Evolutionary conservation across 2,329 filamentous ascomycete genomes (phyloP), one percentile per base, ranked within the genome.

Genomic region (Claviceps fusiformis): DNA sequence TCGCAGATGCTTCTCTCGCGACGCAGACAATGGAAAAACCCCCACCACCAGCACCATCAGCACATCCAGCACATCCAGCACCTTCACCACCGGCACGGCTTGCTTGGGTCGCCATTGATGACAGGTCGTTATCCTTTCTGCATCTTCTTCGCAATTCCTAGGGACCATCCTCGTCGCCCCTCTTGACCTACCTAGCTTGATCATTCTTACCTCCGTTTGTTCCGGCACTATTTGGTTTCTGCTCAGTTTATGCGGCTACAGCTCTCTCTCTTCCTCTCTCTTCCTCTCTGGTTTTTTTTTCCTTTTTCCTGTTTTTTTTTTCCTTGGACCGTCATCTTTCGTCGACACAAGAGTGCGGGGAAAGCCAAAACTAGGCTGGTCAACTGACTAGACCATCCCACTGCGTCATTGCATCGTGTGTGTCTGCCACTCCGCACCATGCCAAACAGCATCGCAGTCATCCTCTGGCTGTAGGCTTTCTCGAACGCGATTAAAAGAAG

Each of bases 381-480:
- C 47, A 54, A 54, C 51, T 54, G 56, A 52, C 50, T 43, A 41
- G n/a, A 15, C 33, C 48, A n/a, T 35, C 29, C 43, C 46, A n/a
- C 50, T 50, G 46, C 54, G 33, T 52, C 37, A 33, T 35, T 31
- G 31, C 53, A 46, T 54, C 56, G 29, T 50, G 24, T 10, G 31
- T 19, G 46, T 48, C 17, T 33, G 29, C 33, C 55, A 37, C 50
- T 33, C 31, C 43, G 37, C 50, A 52, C 47, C 39, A 39, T 50
- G 44, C 59, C 61, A 60, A 65, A 52, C 3, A 19, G 17, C 39
- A 44, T 35, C 27, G 50, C 48, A 45, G 10, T 35, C n/a, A 1
- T 44, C 8, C 8, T 17, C 33, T 33, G 27, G 39, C 27, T 3
- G 27, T 6, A 9, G 50, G 17, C 7, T 43, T 45, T 3, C 6